A percentile compares a stretch with the other conserved stretches of the same genome.
Conservation (phyloP, 331 rosid genomes). For the Quercus phellos region DNA sequence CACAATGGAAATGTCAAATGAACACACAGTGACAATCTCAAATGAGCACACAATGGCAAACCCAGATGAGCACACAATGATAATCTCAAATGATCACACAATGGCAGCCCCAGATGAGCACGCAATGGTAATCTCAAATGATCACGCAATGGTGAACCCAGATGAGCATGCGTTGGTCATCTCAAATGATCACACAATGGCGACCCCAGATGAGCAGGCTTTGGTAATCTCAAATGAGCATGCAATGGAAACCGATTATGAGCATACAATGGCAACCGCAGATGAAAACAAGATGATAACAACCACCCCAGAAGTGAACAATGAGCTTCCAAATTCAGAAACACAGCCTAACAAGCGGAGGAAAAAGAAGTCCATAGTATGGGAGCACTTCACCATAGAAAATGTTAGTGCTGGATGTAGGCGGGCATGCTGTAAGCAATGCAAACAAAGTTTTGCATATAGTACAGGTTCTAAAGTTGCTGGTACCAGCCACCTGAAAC, state of each 20-base stretch:
- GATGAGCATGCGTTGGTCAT: neutral
- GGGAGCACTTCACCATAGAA: conserved; percentile 96
- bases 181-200: neutral
- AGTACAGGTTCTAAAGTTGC: conserved; percentile 98
- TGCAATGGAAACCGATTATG: neutral
- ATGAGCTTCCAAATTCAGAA: conserved; percentile 53
- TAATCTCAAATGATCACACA: neutral
- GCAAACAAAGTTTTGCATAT: conserved; percentile 94
- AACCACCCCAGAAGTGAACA: conserved; percentile 36
- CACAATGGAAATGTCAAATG: neutral
- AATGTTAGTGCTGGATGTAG: conserved; percentile 74
- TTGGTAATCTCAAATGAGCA: neutral
- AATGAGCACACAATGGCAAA: neutral
- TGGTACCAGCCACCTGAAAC: conserved; percentile 94
- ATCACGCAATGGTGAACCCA: neutral
- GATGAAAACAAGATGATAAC: conserved; percentile 29
- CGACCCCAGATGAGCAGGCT: neutral
- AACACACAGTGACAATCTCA: neutral
- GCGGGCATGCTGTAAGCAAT: conserved; percentile 90
- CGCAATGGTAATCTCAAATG: neutral
- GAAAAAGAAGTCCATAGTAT: conserved; percentile 81
- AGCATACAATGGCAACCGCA: conserved; percentile 10
- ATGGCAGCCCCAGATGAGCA: neutral
- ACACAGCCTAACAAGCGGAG: conserved; percentile 81
- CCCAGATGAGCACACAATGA: neutral